Evolutionary conservation across 306 rosid genomes (phyloP).

Genomic region (Rosa persica): DNA sequence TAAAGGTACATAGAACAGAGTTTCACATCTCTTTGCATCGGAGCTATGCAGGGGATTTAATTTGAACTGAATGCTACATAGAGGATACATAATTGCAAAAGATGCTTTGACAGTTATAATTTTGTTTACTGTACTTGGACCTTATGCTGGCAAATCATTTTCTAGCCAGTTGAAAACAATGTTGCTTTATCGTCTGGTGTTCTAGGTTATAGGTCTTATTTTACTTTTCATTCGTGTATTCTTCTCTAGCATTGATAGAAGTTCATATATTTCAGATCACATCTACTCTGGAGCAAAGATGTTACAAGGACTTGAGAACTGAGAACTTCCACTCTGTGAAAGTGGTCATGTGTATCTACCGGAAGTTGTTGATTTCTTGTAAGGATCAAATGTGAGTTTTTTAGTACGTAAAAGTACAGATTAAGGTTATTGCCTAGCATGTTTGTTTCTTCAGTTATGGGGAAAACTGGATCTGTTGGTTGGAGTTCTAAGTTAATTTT

Average conservation of each 20-base stretch:
- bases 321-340: slow-evolving; percentile 73
- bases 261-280: slow-evolving; percentile 58
- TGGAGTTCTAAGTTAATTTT: background rate
- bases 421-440: background rate
- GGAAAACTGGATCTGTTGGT: background rate
- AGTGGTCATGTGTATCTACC: slow-evolving; percentile 71
- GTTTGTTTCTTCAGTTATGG: background rate
- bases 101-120: background rate
- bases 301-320: slow-evolving; percentile 73
- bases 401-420: slow-evolving; percentile 20
- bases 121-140: background rate
- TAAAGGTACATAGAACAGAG: background rate
- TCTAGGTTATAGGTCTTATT: background rate
- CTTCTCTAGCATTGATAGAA: slow-evolving; percentile 1
- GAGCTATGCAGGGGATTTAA: background rate
- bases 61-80: background rate
- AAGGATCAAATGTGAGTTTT: slow-evolving; percentile 81
- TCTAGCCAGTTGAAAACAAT: background rate
- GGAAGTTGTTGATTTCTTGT: slow-evolving; percentile 72
- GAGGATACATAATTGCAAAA: background rate
- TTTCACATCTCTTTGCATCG: background rate
- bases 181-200: background rate
- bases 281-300: slow-evolving; percentile 77
- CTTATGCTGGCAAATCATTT: background rate
- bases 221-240: background rate